Conservation (phyloP, 352 stramenopile genomes). For the Globisporangium paddicum region DNA sequence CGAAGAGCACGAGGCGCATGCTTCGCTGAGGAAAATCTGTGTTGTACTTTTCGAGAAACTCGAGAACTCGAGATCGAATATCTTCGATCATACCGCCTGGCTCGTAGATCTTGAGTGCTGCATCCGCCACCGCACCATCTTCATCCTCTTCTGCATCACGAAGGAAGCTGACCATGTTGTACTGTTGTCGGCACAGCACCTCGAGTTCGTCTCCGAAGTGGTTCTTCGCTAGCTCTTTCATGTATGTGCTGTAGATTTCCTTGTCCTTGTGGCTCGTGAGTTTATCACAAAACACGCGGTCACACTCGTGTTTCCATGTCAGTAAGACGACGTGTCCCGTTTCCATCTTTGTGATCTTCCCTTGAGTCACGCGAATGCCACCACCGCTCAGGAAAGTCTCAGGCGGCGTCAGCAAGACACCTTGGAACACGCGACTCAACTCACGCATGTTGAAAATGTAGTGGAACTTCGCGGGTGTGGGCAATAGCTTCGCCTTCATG, state of each 20-base stretch:
- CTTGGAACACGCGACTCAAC: constrained; percentile 97
- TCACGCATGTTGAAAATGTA: constrained; percentile 99
- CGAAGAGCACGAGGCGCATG: constrained; percentile 98
- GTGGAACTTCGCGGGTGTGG: constrained; percentile 97
- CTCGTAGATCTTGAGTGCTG: constrained; percentile 97
- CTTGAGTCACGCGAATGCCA: constrained; percentile 73
- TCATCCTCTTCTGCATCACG: constrained; percentile 96
- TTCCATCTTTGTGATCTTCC: constrained; percentile 88
- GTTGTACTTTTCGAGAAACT: constrained; percentile 98
- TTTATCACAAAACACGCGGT: constrained; percentile 98
- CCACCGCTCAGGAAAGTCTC: constrained; percentile 94
- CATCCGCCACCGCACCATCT: constrained; percentile 91
- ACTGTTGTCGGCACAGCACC: constrained; percentile 56
- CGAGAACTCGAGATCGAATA: constrained; percentile 88
- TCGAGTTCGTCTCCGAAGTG: constrained; percentile 90
- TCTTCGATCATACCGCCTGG: constrained; percentile 91
- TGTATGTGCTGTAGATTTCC: constrained; percentile 90
- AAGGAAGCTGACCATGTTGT: constrained; percentile 98
- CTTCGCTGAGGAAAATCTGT: constrained; percentile 94
- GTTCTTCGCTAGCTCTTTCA: constrained; percentile 89
- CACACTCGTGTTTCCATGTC: constrained; percentile 98
- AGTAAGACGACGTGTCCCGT: constrained; percentile 90
- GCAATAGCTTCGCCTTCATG: constrained; percentile 97
- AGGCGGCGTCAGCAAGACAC: constrained; percentile 94
- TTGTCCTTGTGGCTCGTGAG: constrained; percentile 97